phyloP scores from a whole-genome alignment of 805 yeast genomes.

The Starmerella asiatica region DNA sequence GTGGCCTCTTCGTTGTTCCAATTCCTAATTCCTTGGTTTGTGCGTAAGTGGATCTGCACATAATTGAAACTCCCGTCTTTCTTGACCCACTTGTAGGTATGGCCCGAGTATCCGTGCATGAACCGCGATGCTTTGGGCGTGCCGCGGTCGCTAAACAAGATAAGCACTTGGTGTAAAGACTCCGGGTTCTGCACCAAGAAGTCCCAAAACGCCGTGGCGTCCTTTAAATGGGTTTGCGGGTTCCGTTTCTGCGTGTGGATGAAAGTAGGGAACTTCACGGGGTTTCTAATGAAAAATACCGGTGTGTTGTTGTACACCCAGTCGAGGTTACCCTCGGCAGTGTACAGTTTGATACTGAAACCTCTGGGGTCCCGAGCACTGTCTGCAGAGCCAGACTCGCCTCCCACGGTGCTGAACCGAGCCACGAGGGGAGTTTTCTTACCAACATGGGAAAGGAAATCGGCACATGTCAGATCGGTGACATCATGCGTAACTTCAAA shows the following conservation, averaged over 20 bases:
- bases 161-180: slow-evolving; percentile 42
- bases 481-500: slow-evolving; percentile 48
- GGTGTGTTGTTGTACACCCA: slow-evolving; percentile 69
- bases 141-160: slow-evolving; percentile 48
- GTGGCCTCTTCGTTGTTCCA: slow-evolving; percentile 36
- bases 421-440: slow-evolving; percentile 56
- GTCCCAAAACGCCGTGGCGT: slow-evolving; percentile 46
- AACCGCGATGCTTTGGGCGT: slow-evolving; percentile 41
- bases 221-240: slow-evolving; percentile 49
- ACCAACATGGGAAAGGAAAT: slow-evolving; percentile 58
- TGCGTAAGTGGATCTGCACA: slow-evolving; percentile 41
- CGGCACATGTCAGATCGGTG: slow-evolving; percentile 35
- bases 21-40: slow-evolving; percentile 40
- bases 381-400: slow-evolving; percentile 54
- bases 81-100: slow-evolving; percentile 46
- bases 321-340: slow-evolving; percentile 56
- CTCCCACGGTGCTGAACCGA: slow-evolving; percentile 57
- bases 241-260: slow-evolving; percentile 60
- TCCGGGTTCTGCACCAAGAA: slow-evolving; percentile 43
- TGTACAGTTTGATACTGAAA: slow-evolving; percentile 49
- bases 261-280: slow-evolving; percentile 48
- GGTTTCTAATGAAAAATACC: slow-evolving; percentile 50
- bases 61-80: slow-evolving; percentile 38
- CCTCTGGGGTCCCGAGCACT: slow-evolving; percentile 61
- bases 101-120: slow-evolving; percentile 55